phyloP scores from a whole-genome alignment of 176 grass and related monocot species.

The Juncus inflexus region DNA sequence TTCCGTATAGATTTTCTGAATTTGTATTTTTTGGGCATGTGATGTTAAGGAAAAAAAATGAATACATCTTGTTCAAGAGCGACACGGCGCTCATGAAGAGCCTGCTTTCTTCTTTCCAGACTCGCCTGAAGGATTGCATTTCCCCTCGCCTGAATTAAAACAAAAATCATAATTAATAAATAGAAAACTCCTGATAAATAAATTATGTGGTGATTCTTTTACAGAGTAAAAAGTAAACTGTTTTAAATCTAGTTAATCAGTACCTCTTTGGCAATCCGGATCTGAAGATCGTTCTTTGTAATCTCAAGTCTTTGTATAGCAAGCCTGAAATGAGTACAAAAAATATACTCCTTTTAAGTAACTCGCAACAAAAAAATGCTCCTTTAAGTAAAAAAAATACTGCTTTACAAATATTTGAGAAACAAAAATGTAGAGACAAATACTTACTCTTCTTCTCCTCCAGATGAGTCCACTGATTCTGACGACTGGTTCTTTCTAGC shows the following conservation, averaged over 20 bases:
- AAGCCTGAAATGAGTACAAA: constrained; percentile 53
- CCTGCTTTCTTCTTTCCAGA: constrained; percentile 99
- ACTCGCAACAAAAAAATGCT: constrained; percentile 3
- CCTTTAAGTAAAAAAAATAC: not conserved
- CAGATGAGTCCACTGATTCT: constrained; percentile 75
- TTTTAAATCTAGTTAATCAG: not conserved
- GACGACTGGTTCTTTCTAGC: constrained; percentile 67
- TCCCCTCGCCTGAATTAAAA: constrained; percentile 78
- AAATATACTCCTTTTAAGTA: constrained; percentile 1
- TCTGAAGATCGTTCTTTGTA: constrained; percentile 88
- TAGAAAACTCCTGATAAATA: not conserved
- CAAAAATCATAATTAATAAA: constrained; percentile 14
- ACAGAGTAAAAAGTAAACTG: not conserved
- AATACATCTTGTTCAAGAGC: constrained; percentile 98
- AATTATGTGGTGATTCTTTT: constrained; percentile 3
- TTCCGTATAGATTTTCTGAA: no score
- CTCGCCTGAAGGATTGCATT: constrained; percentile 98
- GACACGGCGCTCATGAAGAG: constrained; percentile 84
- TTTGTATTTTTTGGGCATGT: no score
- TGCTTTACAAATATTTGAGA: no score
- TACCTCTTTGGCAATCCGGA: constrained; percentile 98
- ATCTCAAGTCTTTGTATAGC: constrained; percentile 96
- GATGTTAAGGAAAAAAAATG: constrained; percentile 23
- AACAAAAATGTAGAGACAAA: constrained; percentile 3
- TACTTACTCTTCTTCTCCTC: constrained; percentile 90